Evolutionary conservation across 352 stramenopile genomes (phyloP), one percentile per base, ranked within the genome.

Genomic region (Phytophthora kernoviae): DNA sequence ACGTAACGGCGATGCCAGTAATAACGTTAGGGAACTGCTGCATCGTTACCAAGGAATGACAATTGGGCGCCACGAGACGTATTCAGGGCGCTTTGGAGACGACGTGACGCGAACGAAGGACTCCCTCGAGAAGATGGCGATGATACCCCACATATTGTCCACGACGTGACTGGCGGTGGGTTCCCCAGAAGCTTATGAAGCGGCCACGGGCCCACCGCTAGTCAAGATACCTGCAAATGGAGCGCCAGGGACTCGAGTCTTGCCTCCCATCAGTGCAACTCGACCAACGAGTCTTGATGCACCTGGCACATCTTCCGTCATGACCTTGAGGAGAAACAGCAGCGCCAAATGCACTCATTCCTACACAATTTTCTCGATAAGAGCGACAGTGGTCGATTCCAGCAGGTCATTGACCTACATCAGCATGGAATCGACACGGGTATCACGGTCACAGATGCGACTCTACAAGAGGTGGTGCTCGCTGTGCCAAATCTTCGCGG

Each of bases 341-440:
- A 87, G 44, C 79, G 84, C 10, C 84, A 91, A 55, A 91, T 98
- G 77, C 79, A 87, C 17, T 96, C 87, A 26, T 97, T 97, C 65
- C 55, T 98, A 54, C 77, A 84, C n/a, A 97, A 97, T 54, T 98
- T 97, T 54, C 67, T 97, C 17, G 74, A 84, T 14, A 75, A 92
- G 21, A 87, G 93, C 51, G 68, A 73, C 20, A 68, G 60, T 39
- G 88, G 87, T 27, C 68, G 52, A n/a, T 91, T 95, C 55, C 70
- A 86, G 39, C 67, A 74, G 21, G 68, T 90, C 22, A 80, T 96
- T 39, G 89, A 98, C 62, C 73, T 98, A 15, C 70, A 79, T 6
- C 73, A 93, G 58, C 92, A 98, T 66, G 87, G 80, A 18, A 60
- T 95, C 14, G 93, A 98, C 68, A 87, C 86, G 2, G 89, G 90